These are phyloP conservation scores for Alliaria petiolata DNA, from an alignment of 345 rosid species.

Conservation along the genomic window DNA sequence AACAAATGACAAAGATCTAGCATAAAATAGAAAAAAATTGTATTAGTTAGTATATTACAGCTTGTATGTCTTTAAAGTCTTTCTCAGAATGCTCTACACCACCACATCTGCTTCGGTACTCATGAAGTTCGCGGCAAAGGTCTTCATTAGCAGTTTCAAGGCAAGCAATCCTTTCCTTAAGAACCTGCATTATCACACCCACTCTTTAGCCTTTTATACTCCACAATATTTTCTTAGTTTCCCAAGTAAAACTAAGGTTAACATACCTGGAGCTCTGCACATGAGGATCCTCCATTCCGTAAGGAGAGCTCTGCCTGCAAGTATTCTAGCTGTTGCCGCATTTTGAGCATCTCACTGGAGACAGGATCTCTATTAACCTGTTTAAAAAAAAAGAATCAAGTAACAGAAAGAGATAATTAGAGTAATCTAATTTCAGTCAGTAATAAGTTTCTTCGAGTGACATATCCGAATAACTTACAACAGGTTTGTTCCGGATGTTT, in stretches of 20 bases:
- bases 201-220: background rate
- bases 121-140: slow-evolving; percentile 90
- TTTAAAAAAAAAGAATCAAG: slow-evolving; percentile 7
- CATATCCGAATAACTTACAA: slow-evolving; percentile 55
- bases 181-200: slow-evolving; percentile 44
- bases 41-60: slow-evolving; percentile 38
- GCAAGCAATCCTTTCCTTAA: slow-evolving; percentile 87
- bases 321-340: slow-evolving; percentile 93
- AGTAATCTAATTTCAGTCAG: background rate
- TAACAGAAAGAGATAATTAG: background rate
- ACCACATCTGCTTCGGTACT: slow-evolving; percentile 64
- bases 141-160: slow-evolving; percentile 94
- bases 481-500: slow-evolving; percentile 93
- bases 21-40: no score
- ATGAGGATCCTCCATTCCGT: slow-evolving; percentile 72
- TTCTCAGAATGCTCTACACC: slow-evolving; percentile 56
- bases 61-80: slow-evolving; percentile 74
- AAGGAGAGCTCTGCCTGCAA: slow-evolving; percentile 97
- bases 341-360: slow-evolving; percentile 90
- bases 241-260: background rate
- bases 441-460: background rate
- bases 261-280: slow-evolving; percentile 80
- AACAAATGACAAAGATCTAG: background rate
- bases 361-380: slow-evolving; percentile 98
- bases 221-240: background rate